Evolutionary conservation across 345 rosid species (phyloP).

Genomic region (Brassica cretica): DNA sequence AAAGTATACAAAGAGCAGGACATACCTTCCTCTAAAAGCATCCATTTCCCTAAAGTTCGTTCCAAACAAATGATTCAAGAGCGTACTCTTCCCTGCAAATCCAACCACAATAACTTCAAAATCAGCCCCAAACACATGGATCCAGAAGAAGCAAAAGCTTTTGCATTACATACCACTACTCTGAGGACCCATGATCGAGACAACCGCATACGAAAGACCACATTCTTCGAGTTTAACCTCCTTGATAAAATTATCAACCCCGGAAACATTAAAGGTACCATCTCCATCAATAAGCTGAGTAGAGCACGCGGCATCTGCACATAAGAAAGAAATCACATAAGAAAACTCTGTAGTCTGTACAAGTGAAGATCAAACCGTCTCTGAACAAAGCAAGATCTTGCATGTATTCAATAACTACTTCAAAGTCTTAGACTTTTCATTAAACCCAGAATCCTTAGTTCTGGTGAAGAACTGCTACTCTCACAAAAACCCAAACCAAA

Average conservation of each 20-base stretch:
- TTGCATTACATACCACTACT: slow-evolving; percentile 78
- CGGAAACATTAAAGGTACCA: slow-evolving; percentile 67
- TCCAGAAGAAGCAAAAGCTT: neutral
- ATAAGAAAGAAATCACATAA: slow-evolving; percentile 11
- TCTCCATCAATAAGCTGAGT: slow-evolving; percentile 96
- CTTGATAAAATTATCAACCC: slow-evolving; percentile 73
- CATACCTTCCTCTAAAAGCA: slow-evolving; percentile 95
- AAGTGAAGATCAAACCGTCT: neutral
- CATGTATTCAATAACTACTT: neutral
- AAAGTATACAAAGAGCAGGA: slow-evolving; percentile 23
- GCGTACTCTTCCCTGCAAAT: slow-evolving; percentile 90
- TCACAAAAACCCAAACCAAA: neutral
- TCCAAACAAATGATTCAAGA: slow-evolving; percentile 79
- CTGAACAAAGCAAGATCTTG: neutral
- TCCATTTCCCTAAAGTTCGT: slow-evolving; percentile 99
- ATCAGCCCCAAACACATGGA: slow-evolving; percentile 2
- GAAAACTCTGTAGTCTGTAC: neutral
- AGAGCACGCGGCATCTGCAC: slow-evolving; percentile 55
- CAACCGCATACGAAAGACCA: slow-evolving; percentile 92
- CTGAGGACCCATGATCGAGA: slow-evolving; percentile 99
- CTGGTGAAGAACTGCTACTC: slow-evolving; percentile 13
- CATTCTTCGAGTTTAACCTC: slow-evolving; percentile 74
- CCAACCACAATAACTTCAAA: slow-evolving; percentile 13
- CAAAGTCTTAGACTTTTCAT: slow-evolving; percentile 8
- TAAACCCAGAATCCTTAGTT: slow-evolving; percentile 34